phyloP scores from a whole-genome alignment of 2,329 filamentous ascomycete species.

The Trichocomaceae sp. region DNA sequence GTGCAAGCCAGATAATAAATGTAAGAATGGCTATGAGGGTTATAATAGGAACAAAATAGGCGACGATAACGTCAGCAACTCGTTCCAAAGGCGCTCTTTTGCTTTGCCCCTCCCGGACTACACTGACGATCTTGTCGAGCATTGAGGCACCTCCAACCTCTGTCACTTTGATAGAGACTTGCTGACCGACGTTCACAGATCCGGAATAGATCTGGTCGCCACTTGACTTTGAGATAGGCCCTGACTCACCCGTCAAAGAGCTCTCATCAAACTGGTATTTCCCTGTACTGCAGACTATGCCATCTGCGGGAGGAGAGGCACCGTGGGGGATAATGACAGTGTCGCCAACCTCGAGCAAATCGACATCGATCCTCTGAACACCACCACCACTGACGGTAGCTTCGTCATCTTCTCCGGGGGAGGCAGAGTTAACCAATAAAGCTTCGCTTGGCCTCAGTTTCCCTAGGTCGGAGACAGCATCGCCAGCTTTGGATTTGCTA shows the following conservation, averaged over 20 bases:
- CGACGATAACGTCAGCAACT: conserved; percentile 42
- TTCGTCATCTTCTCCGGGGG: conserved; percentile 11
- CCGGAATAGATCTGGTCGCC: conserved; percentile 42
- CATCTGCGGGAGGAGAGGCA: conserved; percentile 78
- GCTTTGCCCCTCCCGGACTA: conserved; percentile 45
- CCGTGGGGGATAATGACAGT: conserved; percentile 70
- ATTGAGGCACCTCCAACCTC: conserved; percentile 43
- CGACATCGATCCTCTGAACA: conserved; percentile 49
- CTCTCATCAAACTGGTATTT: conserved; percentile 77
- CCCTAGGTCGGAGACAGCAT: conserved; percentile 72
- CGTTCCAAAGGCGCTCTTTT: conserved; percentile 44
- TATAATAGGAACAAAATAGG: conserved; percentile 45
- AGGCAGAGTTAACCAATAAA: conserved; percentile 48
- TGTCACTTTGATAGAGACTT: conserved; percentile 39
- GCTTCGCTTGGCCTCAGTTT: conserved; percentile 73
- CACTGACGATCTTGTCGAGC: conserved; percentile 45
- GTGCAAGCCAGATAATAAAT: conserved; percentile 42
- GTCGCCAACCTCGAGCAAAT: conserved; percentile 69
- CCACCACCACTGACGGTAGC: conserved; percentile 2
- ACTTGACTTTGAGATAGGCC: conserved; percentile 36
- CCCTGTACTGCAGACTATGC: conserved; percentile 50
- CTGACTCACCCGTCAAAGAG: conserved; percentile 63
- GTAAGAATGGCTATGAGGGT: conserved; percentile 43
- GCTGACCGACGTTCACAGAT: conserved; percentile 43
- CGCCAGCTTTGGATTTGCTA: conserved; percentile 83